A percentile compares a stretch with the other conserved stretches of the same genome.
Conservation (phyloP, 208 protist species). For the Herpetomonas tarakana region DNA sequence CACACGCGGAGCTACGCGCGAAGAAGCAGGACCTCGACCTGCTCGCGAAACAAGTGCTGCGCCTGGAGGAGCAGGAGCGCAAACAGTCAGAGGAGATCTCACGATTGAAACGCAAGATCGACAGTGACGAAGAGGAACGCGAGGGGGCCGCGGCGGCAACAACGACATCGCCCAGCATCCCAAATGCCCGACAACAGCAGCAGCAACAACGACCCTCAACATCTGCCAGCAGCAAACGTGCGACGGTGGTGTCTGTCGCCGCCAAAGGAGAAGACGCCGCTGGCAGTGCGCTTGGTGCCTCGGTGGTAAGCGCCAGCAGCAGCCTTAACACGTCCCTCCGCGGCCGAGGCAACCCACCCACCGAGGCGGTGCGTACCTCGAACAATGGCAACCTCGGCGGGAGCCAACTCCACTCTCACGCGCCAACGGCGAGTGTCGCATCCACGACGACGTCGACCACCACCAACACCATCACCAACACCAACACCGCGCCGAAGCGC, state of each 20-base stretch:
- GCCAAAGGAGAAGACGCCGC: too few species aligned
- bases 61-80: constrained; percentile 44
- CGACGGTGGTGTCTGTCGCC: too few species aligned
- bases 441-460: background rate
- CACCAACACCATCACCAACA: background rate
- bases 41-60: constrained; percentile 41
- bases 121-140: background rate
- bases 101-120: background rate
- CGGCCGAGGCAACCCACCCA: background rate
- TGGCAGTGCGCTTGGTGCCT: too few species aligned
- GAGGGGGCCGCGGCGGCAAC: constrained; percentile 1
- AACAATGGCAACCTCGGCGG: background rate
- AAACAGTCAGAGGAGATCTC: constrained; percentile 16
- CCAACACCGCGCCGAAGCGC: too few species aligned
- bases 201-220: too few species aligned
- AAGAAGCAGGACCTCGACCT: constrained; percentile 57
- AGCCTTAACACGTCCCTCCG: background rate
- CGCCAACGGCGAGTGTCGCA: background rate
- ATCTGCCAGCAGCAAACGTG: too few species aligned
- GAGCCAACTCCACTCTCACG: background rate
- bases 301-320: too few species aligned
- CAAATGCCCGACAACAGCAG: background rate
- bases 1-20: constrained; percentile 47
- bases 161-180: background rate
- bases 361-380: background rate